Conservation (phyloP, 768 basidiomycete genomes). For the Lactarius tabidus region DNA sequence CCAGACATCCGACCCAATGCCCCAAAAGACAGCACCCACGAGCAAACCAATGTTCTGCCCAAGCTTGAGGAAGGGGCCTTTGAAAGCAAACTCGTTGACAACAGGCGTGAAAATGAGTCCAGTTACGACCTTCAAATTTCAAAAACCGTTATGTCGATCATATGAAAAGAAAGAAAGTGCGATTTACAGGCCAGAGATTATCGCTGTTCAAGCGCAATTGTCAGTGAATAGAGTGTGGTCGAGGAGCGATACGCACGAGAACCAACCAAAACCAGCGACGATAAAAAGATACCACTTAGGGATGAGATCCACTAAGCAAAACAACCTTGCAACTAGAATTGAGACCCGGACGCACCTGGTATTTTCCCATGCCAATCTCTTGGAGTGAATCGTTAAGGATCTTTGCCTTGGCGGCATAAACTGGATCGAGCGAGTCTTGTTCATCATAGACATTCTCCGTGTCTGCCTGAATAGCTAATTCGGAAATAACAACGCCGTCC, state of each 20-base stretch:
- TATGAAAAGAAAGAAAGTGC: not conserved
- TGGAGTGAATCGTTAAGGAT: constrained; percentile 46
- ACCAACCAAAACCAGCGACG: constrained; percentile 71
- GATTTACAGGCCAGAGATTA: constrained; percentile 64
- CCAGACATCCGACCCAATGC: constrained; percentile 65
- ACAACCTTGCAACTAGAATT: not conserved
- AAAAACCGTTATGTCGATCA: not conserved
- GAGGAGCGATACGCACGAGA: constrained; percentile 47
- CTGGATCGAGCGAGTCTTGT: constrained; percentile 35
- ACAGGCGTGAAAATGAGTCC: constrained; percentile 62
- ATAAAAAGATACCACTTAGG: constrained; percentile 56
- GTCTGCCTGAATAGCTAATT: not conserved
- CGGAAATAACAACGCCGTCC: not conserved
- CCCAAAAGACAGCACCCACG: constrained; percentile 67
- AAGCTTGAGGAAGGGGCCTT: constrained; percentile 60
- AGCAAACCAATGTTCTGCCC: constrained; percentile 70
- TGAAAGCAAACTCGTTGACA: constrained; percentile 58
- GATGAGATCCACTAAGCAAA: not conserved
- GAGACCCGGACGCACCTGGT: constrained; percentile 38
- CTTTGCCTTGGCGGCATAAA: constrained; percentile 48
- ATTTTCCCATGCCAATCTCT: constrained; percentile 55
- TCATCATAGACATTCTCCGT: constrained; percentile 10
- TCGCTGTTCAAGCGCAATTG: constrained; percentile 42
- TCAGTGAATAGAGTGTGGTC: not conserved
- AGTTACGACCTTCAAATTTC: constrained; percentile 53